Percentiles rank a stretch among this genome's conserved stretches.
Conservation (phyloP, 2,329 filamentous ascomycete species). For the Herpotrichia juniperi region DNA sequence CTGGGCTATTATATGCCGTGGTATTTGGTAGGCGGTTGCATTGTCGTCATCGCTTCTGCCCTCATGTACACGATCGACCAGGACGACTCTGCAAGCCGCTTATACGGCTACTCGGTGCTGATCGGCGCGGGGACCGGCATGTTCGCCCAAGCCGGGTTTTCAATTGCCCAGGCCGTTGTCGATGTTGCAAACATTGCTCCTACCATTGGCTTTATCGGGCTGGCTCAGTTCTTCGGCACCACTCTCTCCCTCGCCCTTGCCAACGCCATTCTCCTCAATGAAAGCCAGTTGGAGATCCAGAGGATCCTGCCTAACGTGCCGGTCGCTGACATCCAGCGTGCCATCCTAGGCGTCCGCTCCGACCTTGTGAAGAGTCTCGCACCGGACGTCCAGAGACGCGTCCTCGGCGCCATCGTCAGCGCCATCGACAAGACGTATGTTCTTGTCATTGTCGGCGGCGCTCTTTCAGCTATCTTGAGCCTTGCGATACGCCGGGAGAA, state of each 20-base stretch:
- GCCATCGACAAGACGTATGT: slow-evolving; percentile 37
- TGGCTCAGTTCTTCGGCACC: slow-evolving; percentile 18
- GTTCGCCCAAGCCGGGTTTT: slow-evolving; percentile 16
- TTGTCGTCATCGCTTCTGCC: not conserved
- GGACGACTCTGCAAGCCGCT: slow-evolving; percentile 9
- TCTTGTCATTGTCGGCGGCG: slow-evolving; percentile 34
- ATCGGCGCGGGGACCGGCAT: slow-evolving; percentile 25
- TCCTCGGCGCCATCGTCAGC: slow-evolving; percentile 36
- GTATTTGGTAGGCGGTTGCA: slow-evolving; percentile 8
- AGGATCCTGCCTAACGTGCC: slow-evolving; percentile 3
- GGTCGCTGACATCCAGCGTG: not conserved
- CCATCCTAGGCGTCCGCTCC: not conserved
- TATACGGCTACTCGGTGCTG: slow-evolving; percentile 32
- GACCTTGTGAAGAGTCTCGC: not conserved
- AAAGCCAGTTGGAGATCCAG: not conserved
- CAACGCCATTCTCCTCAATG: slow-evolving; percentile 17
- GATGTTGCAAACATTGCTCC: slow-evolving; percentile 9
- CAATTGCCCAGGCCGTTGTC: slow-evolving; percentile 16
- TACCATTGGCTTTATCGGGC: slow-evolving; percentile 20
- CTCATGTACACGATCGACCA: slow-evolving; percentile 15
- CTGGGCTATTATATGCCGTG: slow-evolving; percentile 7
- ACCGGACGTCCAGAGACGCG: slow-evolving; percentile 15
- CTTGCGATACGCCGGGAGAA: slow-evolving; percentile 34
- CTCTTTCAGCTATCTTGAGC: slow-evolving; percentile 24
- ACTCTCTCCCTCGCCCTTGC: slow-evolving; percentile 16